A percentile compares a stretch with the other conserved stretches of the same genome.
phyloP scores from a whole-genome alignment of 106 monocot genomes.

The Phalaenopsis equestris region DNA sequence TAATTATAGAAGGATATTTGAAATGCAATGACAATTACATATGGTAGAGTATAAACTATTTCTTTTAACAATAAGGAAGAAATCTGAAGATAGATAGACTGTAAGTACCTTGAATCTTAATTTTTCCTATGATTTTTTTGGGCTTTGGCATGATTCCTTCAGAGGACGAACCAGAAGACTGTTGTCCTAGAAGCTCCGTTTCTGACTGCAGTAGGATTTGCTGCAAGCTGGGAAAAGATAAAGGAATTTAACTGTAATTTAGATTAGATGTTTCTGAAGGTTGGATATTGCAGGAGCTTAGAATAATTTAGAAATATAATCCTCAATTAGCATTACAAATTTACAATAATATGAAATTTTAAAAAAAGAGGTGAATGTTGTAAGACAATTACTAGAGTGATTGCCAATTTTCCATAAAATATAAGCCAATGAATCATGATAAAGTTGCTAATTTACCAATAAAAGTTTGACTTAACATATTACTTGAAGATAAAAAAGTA shows the following conservation, averaged over 20 bases:
- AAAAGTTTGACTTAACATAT: too few relatives aligned
- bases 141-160: conserved; percentile 68
- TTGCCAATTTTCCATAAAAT: too few relatives aligned
- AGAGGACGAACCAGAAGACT: conserved; percentile 40
- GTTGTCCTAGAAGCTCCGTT: conserved; percentile 66
- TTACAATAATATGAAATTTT: too few relatives aligned
- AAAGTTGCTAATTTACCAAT: too few relatives aligned
- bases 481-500: too few relatives aligned
- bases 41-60: background rate
- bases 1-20: background rate
- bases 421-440: too few relatives aligned
- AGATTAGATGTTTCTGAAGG: background rate
- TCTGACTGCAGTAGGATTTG: conserved; percentile 79
- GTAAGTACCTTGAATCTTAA: conserved; percentile 80
- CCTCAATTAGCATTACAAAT: too few relatives aligned
- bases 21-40: background rate
- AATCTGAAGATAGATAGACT: background rate
- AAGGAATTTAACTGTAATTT: background rate
- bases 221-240: conserved; percentile 44
- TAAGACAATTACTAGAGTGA: too few relatives aligned
- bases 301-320: too few relatives aligned
- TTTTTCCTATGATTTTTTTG: conserved; percentile 77
- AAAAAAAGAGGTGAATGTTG: too few relatives aligned
- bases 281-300: background rate
- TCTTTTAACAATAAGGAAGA: background rate